Base-by-base conservation (phyloP, 2,329 filamentous ascomycete species). In the Aspergillus jensenii region DNA sequence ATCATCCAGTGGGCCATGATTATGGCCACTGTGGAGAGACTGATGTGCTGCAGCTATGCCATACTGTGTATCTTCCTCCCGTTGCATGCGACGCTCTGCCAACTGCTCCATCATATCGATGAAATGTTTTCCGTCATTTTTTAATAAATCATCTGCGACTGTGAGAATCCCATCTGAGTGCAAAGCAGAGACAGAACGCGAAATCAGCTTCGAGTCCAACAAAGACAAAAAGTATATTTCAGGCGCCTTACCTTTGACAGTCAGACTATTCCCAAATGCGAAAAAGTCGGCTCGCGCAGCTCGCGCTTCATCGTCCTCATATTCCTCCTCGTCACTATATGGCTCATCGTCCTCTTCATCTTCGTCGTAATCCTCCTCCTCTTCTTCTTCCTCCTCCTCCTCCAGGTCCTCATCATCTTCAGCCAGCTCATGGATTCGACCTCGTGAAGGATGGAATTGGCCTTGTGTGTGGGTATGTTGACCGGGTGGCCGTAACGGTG, bases 91-190 rank as follows among this genome's bases (percentile, higher is more conserved):
- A 68, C 93, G 90, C 79, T 99, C 95, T 39, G 95, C 95, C 68
- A 99, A 84, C 79, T 98, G 93, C 76, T 99, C 95, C 95, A 99
- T 99, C 95, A 99, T 99, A 75, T 99, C 95, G 77, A 99, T 99
- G 79, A 99, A 99, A 72, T 96, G 96, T 77, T 96, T 96, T 70
- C 95, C 95, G 76, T 99, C 95, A 77, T 99, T 99, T 77, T 98
- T 98, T 63, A 99, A 85, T 65, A 99, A 83, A 78, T 99, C 95
- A 81, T 99, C 95, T 75, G 95, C 95, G 71, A 99, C 95, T 65
- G 95, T 99, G 74, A 99, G 87, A 77, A 99, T 97, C 73, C 95
- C 96, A 81, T 95, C 93, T 81, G 68, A 62, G 66, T 48, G 19
- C 39, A 52, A 74, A 70, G 51, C 21, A 51, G 73, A 73, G 65